These are phyloP conservation scores for Pachyrhizus erosus DNA, from an alignment of 306 rosid species.

Conservation along the genomic window DNA sequence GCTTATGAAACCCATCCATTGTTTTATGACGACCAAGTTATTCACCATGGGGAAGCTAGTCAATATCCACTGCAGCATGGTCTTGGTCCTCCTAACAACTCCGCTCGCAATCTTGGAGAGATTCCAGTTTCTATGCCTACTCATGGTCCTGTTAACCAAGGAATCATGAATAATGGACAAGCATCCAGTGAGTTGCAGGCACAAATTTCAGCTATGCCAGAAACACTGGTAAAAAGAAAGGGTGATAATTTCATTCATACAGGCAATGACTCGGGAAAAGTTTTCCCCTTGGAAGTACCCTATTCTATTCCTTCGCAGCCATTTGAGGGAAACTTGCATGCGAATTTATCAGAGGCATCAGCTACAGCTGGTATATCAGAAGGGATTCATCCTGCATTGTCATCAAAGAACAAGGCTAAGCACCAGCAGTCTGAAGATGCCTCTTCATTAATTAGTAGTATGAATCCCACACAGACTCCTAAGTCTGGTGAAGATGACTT, in stretches of 20 bases:
- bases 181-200: conserved; percentile 48
- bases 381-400: conserved; percentile 42
- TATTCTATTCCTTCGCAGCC: conserved; percentile 48
- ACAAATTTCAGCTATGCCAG: conserved; percentile 53
- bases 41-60: conserved; percentile 55
- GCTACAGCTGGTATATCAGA: conserved; percentile 50
- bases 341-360: conserved; percentile 53
- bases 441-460: conserved; percentile 52
- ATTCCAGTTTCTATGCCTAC: conserved; percentile 52
- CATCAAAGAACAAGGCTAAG: conserved; percentile 60
- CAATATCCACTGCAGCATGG: conserved; percentile 60
- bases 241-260: conserved; percentile 57
- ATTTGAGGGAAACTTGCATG: conserved; percentile 46
- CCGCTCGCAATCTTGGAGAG: conserved; percentile 48
- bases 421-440: conserved; percentile 59
- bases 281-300: conserved; percentile 46
- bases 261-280: conserved; percentile 53
- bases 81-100: conserved; percentile 49
- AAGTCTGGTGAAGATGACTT: conserved; percentile 61
- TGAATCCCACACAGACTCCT: conserved; percentile 55
- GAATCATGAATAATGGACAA: conserved; percentile 49
- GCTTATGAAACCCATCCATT: conserved; percentile 58
- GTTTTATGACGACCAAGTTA: conserved; percentile 52
- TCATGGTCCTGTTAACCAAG: conserved; percentile 53
- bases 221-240: conserved; percentile 49